Evolutionary conservation across 805 yeast genomes (phyloP), one percentile per base, ranked within the genome.

Genomic region (Nakazawaea wyomingensis): DNA sequence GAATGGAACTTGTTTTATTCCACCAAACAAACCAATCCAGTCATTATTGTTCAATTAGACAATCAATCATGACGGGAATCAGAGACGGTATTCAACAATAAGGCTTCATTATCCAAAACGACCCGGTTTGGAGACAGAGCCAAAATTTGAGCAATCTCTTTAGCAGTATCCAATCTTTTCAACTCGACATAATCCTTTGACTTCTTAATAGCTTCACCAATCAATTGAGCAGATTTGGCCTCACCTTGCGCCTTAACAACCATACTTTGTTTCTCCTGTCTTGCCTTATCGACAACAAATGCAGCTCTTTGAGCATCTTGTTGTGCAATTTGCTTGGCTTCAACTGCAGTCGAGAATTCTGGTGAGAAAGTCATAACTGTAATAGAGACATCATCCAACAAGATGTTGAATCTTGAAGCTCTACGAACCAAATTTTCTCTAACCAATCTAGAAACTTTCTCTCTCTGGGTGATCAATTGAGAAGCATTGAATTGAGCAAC

Each of bases 231-330:
- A 42, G 96, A 85, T 61, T 87, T 81, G 51, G 99, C 99, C 69
- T 93, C 99, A 79, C 99, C 99, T 64, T 88, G 86, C 10, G 99
- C 98, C 65, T 85, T 88, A 45, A 93, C 97, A 50, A 93, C 95
- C 71, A 88, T 74, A 61, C 95, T 95, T 67, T 93, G 98, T 64
- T 93, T 93, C 69, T 93, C 98, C 67, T 93, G 99, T 55, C 86
- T 80, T 7, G 99, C 99, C 62, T 89, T 87, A 64, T 93, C 99
- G 41, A 93, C 99, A 34, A 93, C 73, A 54, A 90, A 93, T 0
- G 98, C 97, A 7, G 99, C 98, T 64, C 96, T 82, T 68, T 93
- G 97, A 17, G 99, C 98, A 62, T 93, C 99, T 72, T 93, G 99
- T 66, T 93, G 99, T 22, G 99, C 98, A 66, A 93, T 93, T 71